phyloP scores from a whole-genome alignment of 208 protist genomes.

The Acanthamoeba triangularis region DNA sequence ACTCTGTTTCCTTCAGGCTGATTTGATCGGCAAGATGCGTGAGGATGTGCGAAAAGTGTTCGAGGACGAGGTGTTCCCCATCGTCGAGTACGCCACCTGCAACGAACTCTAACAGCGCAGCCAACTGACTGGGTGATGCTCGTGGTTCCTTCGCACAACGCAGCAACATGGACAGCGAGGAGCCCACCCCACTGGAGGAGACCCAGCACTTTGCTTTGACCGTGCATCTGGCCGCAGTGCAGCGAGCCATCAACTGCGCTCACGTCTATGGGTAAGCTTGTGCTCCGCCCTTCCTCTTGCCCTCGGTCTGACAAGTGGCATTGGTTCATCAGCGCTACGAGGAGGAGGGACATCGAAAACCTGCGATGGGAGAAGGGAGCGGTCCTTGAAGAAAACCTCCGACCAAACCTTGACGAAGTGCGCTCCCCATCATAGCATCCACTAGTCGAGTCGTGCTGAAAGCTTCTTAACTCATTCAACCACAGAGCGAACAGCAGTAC shows the following conservation, averaged over 20 bases:
- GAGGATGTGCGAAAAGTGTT: constrained; percentile 4
- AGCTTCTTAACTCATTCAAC: neutral
- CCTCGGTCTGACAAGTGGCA: neutral
- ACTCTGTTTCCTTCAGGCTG: neutral
- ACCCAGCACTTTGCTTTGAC: constrained; percentile 24
- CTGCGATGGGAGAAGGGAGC: constrained; percentile 46
- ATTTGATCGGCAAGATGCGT: constrained; percentile 15
- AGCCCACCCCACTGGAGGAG: neutral
- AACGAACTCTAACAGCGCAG: neutral
- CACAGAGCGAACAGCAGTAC: constrained; percentile 34
- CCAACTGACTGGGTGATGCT: neutral
- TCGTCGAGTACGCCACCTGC: neutral
- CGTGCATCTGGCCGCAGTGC: constrained; percentile 6
- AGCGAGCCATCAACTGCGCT: constrained; percentile 28
- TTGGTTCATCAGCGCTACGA: neutral
- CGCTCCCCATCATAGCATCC: neutral
- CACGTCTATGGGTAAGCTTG: constrained; percentile 7
- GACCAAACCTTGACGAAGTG: constrained; percentile 34
- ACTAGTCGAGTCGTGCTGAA: neutral
- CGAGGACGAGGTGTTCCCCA: neutral
- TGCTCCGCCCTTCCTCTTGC: neutral
- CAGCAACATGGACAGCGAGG: constrained; percentile 3
- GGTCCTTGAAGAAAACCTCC: constrained; percentile 2
- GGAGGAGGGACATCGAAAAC: constrained; percentile 5
- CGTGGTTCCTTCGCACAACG: neutral